phyloP scores from a whole-genome alignment of 2,329 filamentous ascomycete species.

The Colletotrichum chlorophyti region DNA sequence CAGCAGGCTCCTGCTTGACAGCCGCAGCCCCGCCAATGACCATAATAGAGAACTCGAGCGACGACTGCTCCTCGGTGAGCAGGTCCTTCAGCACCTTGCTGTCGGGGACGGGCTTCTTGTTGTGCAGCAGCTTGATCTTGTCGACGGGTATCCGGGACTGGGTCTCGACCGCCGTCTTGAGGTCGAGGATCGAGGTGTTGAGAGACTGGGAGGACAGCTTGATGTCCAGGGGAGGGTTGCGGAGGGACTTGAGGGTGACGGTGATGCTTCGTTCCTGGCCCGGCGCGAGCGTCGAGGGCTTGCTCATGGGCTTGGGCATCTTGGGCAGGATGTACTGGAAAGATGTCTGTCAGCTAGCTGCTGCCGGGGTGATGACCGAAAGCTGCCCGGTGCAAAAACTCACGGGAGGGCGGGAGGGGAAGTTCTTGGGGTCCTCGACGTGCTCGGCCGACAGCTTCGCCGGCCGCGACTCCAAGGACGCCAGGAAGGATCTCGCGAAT shows the following conservation, averaged over 20 bases:
- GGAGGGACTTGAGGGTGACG: slow-evolving; percentile 76
- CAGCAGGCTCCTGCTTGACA: slow-evolving; percentile 47
- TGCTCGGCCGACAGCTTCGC: slow-evolving; percentile 87
- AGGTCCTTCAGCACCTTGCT: slow-evolving; percentile 80
- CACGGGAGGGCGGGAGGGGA: slow-evolving; percentile 80
- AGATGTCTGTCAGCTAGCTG: slow-evolving; percentile 3
- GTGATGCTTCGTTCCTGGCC: slow-evolving; percentile 60
- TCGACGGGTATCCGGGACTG: slow-evolving; percentile 70
- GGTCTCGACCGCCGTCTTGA: slow-evolving; percentile 74
- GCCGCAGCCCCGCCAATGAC: slow-evolving; percentile 74
- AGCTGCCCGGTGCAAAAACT: slow-evolving; percentile 37
- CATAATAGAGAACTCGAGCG: slow-evolving; percentile 85
- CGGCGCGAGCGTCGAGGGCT: slow-evolving; percentile 54
- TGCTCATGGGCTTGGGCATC: slow-evolving; percentile 64
- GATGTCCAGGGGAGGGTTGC: slow-evolving; percentile 75
- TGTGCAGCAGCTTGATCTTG: slow-evolving; percentile 85
- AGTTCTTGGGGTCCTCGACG: slow-evolving; percentile 83
- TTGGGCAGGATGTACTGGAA: slow-evolving; percentile 74
- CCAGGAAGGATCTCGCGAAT: slow-evolving; percentile 86
- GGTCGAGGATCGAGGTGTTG: slow-evolving; percentile 77
- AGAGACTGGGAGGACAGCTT: slow-evolving; percentile 67
- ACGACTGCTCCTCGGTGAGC: slow-evolving; percentile 60
- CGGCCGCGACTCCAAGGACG: slow-evolving; percentile 78
- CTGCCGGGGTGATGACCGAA: too few relatives aligned
- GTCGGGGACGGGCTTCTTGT: slow-evolving; percentile 85